Evolutionary conservation across 2,329 filamentous ascomycete species (phyloP).

Genomic region (Penicillium vulpinum): DNA sequence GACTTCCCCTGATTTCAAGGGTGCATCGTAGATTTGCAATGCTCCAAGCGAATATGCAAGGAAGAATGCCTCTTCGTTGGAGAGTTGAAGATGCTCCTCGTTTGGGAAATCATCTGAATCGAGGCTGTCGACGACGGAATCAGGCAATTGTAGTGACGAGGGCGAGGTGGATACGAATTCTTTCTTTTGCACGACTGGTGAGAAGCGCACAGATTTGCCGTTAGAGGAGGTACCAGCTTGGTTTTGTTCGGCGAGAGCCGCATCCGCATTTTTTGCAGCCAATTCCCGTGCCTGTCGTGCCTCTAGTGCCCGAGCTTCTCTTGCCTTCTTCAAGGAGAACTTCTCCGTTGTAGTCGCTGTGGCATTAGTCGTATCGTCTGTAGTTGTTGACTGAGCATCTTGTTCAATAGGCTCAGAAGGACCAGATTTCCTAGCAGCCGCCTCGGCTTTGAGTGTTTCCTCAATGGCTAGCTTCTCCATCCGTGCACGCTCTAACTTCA

Average conservation of each 20-base stretch:
- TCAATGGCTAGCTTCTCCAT: conserved; percentile 82
- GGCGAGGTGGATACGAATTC: conserved; percentile 50
- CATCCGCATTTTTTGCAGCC: conserved; percentile 16
- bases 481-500: conserved; percentile 90
- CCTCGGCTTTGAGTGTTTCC: conserved; percentile 62
- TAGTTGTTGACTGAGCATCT: conserved; percentile 9
- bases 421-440: conserved; percentile 33
- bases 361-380: conserved; percentile 20
- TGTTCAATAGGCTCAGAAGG: conserved; percentile 9
- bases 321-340: conserved; percentile 37
- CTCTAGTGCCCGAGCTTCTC: conserved; percentile 30
- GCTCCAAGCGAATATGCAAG: conserved; percentile 77
- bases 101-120: conserved; percentile 40
- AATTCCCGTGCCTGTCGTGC: conserved; percentile 18
- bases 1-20: conserved; percentile 15
- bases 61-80: conserved; percentile 88
- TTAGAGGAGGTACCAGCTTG: conserved; percentile 13
- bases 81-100: conserved; percentile 89
- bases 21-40: conserved; percentile 58
- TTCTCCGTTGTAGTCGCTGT: conserved; percentile 28
- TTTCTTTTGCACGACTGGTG: conserved; percentile 64
- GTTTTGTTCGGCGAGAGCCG: conserved; percentile 9
- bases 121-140: conserved; percentile 11
- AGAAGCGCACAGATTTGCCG: conserved; percentile 69
- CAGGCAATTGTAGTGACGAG: conserved; percentile 12